These are phyloP conservation scores for Sherardia arvensis DNA, from an alignment of 257 asterid species.

Conservation along the genomic window DNA sequence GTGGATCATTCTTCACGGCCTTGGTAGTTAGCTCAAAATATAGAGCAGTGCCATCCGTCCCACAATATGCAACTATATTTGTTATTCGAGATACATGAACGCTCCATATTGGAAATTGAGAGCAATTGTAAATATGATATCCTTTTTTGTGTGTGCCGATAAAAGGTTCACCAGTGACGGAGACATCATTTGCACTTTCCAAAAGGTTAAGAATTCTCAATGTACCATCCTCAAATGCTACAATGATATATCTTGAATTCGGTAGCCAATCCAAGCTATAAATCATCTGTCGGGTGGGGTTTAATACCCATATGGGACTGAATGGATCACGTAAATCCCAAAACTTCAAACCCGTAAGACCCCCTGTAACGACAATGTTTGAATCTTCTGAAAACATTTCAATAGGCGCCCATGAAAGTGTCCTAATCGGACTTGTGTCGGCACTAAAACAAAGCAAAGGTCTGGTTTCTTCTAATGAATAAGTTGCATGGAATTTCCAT, in stretches of 20 bases:
- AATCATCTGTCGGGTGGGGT: conserved; percentile 39
- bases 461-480: conserved; percentile 59
- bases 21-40: conserved; percentile 66
- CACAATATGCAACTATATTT: conserved; percentile 83
- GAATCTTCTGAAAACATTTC: conserved; percentile 49
- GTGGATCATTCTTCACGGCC: conserved; percentile 47
- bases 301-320: conserved; percentile 64
- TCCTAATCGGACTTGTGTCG: conserved; percentile 73
- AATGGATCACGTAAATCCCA: conserved; percentile 96
- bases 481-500: conserved; percentile 62
- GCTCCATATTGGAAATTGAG: conserved; percentile 68
- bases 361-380: conserved; percentile 53
- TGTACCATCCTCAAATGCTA: conserved; percentile 69
- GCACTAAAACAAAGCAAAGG: conserved; percentile 84
- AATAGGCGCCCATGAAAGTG: conserved; percentile 78
- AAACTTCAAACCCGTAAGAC: conserved; percentile 69
- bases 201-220: conserved; percentile 56
- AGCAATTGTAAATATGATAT: conserved; percentile 46
- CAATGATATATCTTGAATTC: conserved; percentile 67
- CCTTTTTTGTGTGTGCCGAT: conserved; percentile 37
- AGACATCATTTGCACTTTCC: conserved; percentile 49
- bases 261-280: conserved; percentile 70
- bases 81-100: conserved; percentile 63
- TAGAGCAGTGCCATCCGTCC: conserved; percentile 64
- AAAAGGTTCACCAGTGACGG: conserved; percentile 49